phyloP scores from a whole-genome alignment of 305 asterid species.

The Ajuga reptans region DNA sequence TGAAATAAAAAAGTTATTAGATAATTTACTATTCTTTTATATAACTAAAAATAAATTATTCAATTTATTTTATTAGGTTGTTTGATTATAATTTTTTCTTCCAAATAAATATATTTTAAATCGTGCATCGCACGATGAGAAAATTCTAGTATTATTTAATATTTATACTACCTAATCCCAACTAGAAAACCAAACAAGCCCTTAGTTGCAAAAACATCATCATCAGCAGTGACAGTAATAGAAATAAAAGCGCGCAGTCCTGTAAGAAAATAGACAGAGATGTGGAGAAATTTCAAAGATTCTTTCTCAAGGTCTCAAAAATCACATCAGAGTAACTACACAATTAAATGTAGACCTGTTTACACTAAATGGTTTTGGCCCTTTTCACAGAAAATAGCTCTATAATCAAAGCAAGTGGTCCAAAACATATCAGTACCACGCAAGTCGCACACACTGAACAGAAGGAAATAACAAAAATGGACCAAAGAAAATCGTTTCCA shows the following conservation, averaged over 20 bases:
- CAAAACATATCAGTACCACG: background rate
- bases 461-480: background rate
- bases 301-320: background rate
- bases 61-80: too few species aligned
- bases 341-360: background rate
- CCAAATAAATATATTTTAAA: too few species aligned
- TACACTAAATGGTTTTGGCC: background rate
- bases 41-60: too few species aligned
- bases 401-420: constrained; percentile 14
- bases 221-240: background rate
- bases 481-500: background rate
- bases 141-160: too few species aligned
- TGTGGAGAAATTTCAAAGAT: background rate
- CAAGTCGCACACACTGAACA: constrained; percentile 7
- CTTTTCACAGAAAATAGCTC: background rate
- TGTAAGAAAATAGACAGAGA: background rate
- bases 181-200: too few species aligned
- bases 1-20: too few species aligned
- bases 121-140: too few species aligned
- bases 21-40: too few species aligned
- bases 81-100: too few species aligned
- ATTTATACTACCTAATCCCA: too few species aligned
- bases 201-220: background rate
- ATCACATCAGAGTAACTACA: constrained; percentile 16
- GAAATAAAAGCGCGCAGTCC: background rate